These are phyloP conservation scores for Hypoxylon subgilvum DNA, from an alignment of 495 filamentous ascomycete genomes.

Conservation along the genomic window DNA sequence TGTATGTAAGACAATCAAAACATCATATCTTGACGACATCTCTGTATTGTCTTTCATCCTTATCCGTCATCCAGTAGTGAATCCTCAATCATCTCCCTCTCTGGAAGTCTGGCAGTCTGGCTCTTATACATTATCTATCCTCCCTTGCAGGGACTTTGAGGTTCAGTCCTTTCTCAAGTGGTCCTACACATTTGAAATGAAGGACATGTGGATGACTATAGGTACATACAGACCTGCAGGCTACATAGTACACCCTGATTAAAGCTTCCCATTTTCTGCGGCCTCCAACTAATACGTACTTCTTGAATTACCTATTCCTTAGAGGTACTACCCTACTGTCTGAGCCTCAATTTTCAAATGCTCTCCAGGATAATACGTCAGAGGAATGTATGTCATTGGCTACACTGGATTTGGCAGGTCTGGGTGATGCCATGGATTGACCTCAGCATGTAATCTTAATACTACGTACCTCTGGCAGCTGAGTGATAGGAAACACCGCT, in stretches of 20 bases:
- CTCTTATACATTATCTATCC: background rate
- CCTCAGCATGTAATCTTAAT: background rate
- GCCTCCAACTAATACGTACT: slow-evolving; percentile 28
- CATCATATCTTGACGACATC: too few species aligned
- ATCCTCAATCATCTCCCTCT: too few species aligned
- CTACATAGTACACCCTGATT: too few species aligned
- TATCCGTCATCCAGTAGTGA: too few species aligned
- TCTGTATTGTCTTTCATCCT: too few species aligned
- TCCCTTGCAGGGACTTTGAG: background rate
- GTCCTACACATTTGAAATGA: background rate
- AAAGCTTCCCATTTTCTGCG: slow-evolving; percentile 13
- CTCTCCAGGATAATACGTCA: slow-evolving; percentile 10
- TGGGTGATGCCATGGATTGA: slow-evolving; percentile 24
- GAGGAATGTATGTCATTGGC: slow-evolving; percentile 11
- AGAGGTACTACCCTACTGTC: slow-evolving; percentile 27
- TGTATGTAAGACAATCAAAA: too few species aligned
- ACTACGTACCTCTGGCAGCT: background rate
- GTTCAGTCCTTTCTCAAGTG: background rate
- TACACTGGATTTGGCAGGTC: slow-evolving; percentile 3
- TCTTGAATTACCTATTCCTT: too few species aligned
- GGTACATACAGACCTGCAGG: slow-evolving; percentile 8
- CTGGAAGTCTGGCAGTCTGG: too few species aligned
- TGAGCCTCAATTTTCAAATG: slow-evolving; percentile 31
- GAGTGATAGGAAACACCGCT: background rate
- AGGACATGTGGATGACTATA: slow-evolving; percentile 15